Conservation (phyloP, 768 basidiomycete species). For the Mycena filopes region DNA sequence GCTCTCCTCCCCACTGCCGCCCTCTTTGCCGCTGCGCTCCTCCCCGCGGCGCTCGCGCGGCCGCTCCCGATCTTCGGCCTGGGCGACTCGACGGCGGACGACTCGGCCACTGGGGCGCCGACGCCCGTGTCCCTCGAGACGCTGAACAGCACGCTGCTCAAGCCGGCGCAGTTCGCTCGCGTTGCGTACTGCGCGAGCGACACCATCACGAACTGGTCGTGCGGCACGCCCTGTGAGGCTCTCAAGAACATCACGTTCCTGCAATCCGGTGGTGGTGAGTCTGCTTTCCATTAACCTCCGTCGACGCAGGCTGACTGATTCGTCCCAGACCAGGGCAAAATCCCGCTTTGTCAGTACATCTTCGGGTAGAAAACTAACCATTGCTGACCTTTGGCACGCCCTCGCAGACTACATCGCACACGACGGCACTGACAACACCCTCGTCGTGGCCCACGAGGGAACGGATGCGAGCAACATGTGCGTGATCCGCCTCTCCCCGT, state of each 20-base stretch:
- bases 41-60: not conserved
- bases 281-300: not conserved
- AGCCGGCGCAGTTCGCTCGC: not conserved
- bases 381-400: not conserved
- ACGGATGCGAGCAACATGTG: conserved; percentile 48
- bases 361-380: not conserved
- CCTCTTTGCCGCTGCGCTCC: not conserved
- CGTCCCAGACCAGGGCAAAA: conserved; percentile 38
- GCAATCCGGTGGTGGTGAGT: conserved; percentile 49
- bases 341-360: conserved; percentile 41
- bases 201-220: not conserved
- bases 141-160: not conserved
- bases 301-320: not conserved
- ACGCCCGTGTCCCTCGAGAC: conserved; percentile 4
- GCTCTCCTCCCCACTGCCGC: no score
- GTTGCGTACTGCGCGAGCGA: not conserved
- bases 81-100: not conserved
- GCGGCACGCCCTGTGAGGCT: conserved; percentile 1
- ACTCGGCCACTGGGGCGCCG: not conserved
- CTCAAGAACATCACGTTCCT: conserved; percentile 24
- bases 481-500: conserved; percentile 17
- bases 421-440: conserved; percentile 41
- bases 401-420: conserved; percentile 49
- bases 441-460: conserved; percentile 58
- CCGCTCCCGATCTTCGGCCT: not conserved